A percentile compares a stretch with the other conserved stretches of the same genome.
Evolutionary conservation across 225 moss, liverwort and hornwort genomes (phyloP).

Genomic region (Antitrichia curtipendula): DNA sequence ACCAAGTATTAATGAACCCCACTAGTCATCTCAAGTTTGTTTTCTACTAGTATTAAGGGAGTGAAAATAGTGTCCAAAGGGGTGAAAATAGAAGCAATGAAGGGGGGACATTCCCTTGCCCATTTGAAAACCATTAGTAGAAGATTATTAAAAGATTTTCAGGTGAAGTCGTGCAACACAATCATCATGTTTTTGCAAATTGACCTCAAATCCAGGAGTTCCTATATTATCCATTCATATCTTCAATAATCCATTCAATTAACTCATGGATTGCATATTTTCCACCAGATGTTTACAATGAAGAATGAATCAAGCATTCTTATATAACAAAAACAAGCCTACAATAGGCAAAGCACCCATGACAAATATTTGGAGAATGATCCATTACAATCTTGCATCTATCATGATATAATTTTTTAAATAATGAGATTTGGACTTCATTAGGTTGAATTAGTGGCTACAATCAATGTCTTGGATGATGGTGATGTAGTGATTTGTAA

Average conservation of each 20-base stretch:
- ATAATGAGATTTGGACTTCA: not conserved
- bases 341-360: not conserved
- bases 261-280: not conserved
- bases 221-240: not conserved
- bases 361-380: not conserved
- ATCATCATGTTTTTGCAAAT: not conserved
- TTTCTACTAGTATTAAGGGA: not conserved
- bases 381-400: not conserved
- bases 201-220: not conserved
- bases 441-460: not conserved
- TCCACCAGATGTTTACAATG: not conserved
- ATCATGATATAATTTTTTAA: no score
- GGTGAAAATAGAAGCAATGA: not conserved
- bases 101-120: no score
- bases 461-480: not conserved
- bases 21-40: fast-evolving
- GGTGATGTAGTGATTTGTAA: not conserved
- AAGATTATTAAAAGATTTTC: no score
- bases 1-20: not conserved
- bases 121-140: no score
- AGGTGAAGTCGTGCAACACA: not conserved
- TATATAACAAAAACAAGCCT: not conserved
- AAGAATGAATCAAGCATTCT: not conserved
- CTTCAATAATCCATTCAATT: not conserved
- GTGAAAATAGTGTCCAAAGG: no score